These are phyloP conservation scores for Scopulariopsis brevicaulis DNA, from an alignment of 2,329 filamentous ascomycete species.

Conservation along the genomic window DNA sequence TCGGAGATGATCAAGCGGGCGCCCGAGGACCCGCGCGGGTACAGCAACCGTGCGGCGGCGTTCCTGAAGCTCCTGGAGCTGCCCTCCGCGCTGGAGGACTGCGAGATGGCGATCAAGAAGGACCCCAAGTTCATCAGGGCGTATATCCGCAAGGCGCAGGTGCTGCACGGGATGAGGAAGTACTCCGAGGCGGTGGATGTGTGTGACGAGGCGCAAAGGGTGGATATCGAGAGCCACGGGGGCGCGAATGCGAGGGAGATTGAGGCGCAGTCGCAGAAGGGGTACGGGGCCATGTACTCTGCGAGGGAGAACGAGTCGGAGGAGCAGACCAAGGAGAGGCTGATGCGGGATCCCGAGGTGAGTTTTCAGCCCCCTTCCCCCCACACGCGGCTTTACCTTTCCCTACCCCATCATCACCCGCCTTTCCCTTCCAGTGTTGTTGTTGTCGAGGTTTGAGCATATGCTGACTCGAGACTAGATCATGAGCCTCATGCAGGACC, in stretches of 20 bases:
- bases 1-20: constrained; percentile 94
- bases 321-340: constrained; percentile 84
- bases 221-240: constrained; percentile 57
- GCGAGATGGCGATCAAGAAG: constrained; percentile 79
- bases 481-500: constrained; percentile 84
- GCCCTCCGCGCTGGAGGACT: constrained; percentile 86
- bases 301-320: constrained; percentile 91
- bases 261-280: constrained; percentile 89
- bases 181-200: constrained; percentile 91
- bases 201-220: constrained; percentile 66
- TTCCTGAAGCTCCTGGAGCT: constrained; percentile 96
- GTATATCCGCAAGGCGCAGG: constrained; percentile 93
- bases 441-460: background rate
- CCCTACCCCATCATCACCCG: background rate
- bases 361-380: constrained; percentile 17
- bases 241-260: constrained; percentile 85
- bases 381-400: constrained; percentile 14
- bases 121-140: constrained; percentile 90
- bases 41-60: constrained; percentile 93
- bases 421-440: background rate
- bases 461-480: constrained; percentile 38
- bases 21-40: constrained; percentile 84
- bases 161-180: constrained; percentile 94
- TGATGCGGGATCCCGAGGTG: constrained; percentile 85
- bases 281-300: constrained; percentile 77